A percentile compares a stretch with the other conserved stretches of the same genome.
phyloP scores from a whole-genome alignment of 1,284 basidiomycete species.

The Fistulinella staudtii region DNA sequence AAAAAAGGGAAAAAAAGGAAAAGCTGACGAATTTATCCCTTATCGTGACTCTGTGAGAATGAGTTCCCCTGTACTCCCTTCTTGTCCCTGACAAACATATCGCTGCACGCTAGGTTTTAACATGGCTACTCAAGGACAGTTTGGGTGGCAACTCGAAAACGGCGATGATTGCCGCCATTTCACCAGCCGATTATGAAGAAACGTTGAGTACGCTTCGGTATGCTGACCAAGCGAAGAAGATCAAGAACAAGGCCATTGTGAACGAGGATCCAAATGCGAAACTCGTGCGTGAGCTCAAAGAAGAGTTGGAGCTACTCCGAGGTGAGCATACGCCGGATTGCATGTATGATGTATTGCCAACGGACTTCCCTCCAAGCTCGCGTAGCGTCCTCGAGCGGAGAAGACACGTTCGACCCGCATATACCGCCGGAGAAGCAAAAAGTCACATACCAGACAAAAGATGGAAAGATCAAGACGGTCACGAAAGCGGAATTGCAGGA shows the following conservation, averaged over 20 bases:
- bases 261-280: conserved; percentile 99
- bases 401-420: conserved; percentile 82
- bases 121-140: conserved; percentile 97
- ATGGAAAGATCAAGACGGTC: conserved; percentile 92
- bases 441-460: conserved; percentile 91
- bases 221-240: conserved; percentile 99
- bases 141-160: conserved; percentile 94
- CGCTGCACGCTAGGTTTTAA: conserved; percentile 65
- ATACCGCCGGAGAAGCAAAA: conserved; percentile 95
- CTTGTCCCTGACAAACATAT: conserved; percentile 6
- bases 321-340: conserved; percentile 41
- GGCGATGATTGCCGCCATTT: conserved; percentile 97
- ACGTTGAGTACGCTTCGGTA: conserved; percentile 94
- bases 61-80: conserved; percentile 1
- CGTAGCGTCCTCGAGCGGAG: conserved; percentile 59
- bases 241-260: conserved; percentile 98
- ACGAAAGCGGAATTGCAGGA: conserved; percentile 97
- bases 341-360: conserved; percentile 2
- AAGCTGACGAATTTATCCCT: conserved; percentile 85
- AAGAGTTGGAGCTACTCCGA: conserved; percentile 89
- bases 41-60: conserved; percentile 85
- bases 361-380: conserved; percentile 48
- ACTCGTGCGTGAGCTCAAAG: conserved; percentile 96
- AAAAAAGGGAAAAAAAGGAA: conserved; percentile 81
- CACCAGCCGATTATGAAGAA: conserved; percentile 97